Evolutionary conservation across 805 yeast species (phyloP), one percentile per base, ranked within the genome.

Genomic region (Cyberlindnera veronae): DNA sequence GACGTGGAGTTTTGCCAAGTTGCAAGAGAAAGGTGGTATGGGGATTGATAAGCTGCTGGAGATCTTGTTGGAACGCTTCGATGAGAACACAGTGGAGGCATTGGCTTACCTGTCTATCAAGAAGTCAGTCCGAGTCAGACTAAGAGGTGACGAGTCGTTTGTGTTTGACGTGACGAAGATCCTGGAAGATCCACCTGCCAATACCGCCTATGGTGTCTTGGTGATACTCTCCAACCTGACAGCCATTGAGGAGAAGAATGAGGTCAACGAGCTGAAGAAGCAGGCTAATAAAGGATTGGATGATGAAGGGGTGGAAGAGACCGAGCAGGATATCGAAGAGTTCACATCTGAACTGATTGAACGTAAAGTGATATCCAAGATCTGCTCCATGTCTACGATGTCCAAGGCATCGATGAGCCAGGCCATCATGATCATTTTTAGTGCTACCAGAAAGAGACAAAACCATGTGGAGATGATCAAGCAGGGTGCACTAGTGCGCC

Each of bases 51-150:
- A 64, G 3, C 44, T 73, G 17, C 54, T 62, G 16, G 52, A 59
- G 13, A 53, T 65, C 9, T 57, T 67, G 14, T 26, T 53, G 1
- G 39, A 49, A 1, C 40, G 48, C 3, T 24, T 54, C 15, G 41
- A 41, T 12, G 48, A 43, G 8, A 22, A 49, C 21, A 53, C 64
- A 9, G 50, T 75, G 16, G 81, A 76, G 56, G 77, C 73, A 1
- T 52, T 76, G 29, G 75, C 80, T 6, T 75, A 73, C 40, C 51
- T 76, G n/a, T 66, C 70, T 3, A 52, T 76, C 30, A 72, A 69
- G 44, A 48, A 61, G 4, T 51, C 65, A 6, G 61, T 72, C 0
- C 68, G 66, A 44, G 48, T 55, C 2, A 39, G 38, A 21, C 26
- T 76, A 5, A 60, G 80, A 49, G 38, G 42, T n/a, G 67, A 72